Conservation (phyloP, 2,329 filamentous ascomycete genomes). For the Xylaria sp. region DNA sequence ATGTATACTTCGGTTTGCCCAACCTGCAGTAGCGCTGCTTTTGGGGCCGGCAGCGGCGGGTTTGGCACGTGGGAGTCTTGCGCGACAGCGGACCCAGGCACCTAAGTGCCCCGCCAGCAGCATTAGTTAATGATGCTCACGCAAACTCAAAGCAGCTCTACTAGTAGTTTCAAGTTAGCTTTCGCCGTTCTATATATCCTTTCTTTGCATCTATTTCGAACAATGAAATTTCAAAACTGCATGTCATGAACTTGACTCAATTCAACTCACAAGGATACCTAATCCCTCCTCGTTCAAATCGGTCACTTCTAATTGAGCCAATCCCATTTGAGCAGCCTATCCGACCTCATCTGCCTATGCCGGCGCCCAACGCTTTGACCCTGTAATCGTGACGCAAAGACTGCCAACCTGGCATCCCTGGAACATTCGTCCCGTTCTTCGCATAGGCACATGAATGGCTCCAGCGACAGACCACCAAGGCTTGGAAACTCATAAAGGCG, state of each 20-base stretch:
- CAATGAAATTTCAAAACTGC: neutral
- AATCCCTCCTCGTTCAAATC: neutral
- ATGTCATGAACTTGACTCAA: neutral
- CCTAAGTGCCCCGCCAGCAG: too few species aligned
- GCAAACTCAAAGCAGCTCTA: neutral
- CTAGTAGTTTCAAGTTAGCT: too few species aligned
- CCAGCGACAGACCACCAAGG: slow-evolving; percentile 31
- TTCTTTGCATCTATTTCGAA: neutral
- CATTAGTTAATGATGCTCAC: neutral
- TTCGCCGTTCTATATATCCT: neutral
- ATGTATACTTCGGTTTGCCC: neutral
- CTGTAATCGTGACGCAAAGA: neutral
- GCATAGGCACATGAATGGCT: slow-evolving; percentile 39
- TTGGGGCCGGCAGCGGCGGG: neutral
- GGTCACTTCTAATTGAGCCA: neutral
- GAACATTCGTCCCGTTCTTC: neutral
- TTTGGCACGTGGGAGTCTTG: slow-evolving; percentile 6
- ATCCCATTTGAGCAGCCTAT: neutral
- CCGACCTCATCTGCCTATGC: neutral
- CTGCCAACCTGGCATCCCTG: neutral
- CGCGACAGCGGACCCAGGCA: neutral
- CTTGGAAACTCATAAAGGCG: slow-evolving; percentile 18
- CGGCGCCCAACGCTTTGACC: neutral
- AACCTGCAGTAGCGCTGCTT: neutral
- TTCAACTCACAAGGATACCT: neutral